Evolutionary conservation across 2,329 filamentous ascomycete species (phyloP).

Genomic region (Daldinia sp.): DNA sequence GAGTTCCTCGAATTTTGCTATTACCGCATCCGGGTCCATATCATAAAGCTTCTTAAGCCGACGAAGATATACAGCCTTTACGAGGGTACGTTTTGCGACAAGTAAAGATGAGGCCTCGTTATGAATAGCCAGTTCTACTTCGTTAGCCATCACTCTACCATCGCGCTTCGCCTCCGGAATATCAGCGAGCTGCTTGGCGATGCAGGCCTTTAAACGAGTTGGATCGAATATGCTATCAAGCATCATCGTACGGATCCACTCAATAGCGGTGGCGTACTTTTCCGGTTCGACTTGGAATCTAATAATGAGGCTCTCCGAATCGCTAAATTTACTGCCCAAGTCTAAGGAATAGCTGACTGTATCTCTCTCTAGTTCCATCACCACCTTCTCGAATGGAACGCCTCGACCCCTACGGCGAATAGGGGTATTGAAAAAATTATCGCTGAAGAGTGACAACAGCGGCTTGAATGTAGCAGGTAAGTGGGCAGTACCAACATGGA

Average conservation of each 20-base stretch:
- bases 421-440: slow-evolving; percentile 95
- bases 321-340: slow-evolving; percentile 72
- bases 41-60: slow-evolving; percentile 82
- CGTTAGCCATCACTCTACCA: slow-evolving; percentile 72
- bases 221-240: slow-evolving; percentile 90
- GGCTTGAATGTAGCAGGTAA: slow-evolving; percentile 86
- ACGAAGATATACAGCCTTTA: slow-evolving; percentile 88
- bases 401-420: slow-evolving; percentile 78
- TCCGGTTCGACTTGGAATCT: slow-evolving; percentile 86
- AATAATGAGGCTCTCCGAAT: slow-evolving; percentile 82
- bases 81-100: slow-evolving; percentile 81
- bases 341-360: slow-evolving; percentile 85
- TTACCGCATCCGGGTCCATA: slow-evolving; percentile 76
- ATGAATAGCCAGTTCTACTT: slow-evolving; percentile 80
- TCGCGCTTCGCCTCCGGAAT: slow-evolving; percentile 92
- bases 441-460: slow-evolving; percentile 81
- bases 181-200: slow-evolving; percentile 87
- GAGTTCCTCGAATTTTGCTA: slow-evolving; percentile 80
- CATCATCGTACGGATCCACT: slow-evolving; percentile 86
- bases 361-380: slow-evolving; percentile 88
- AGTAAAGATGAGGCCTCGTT: slow-evolving; percentile 78
- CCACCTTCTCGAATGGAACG: slow-evolving; percentile 89
- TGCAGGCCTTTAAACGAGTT: slow-evolving; percentile 65
- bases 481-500: slow-evolving; percentile 80
- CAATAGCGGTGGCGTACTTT: slow-evolving; percentile 83